Percentiles rank a stretch among this genome's conserved stretches.
Evolutionary conservation across 2,329 filamentous ascomycete species (phyloP).

Genomic region (Fusarium haematococcum): DNA sequence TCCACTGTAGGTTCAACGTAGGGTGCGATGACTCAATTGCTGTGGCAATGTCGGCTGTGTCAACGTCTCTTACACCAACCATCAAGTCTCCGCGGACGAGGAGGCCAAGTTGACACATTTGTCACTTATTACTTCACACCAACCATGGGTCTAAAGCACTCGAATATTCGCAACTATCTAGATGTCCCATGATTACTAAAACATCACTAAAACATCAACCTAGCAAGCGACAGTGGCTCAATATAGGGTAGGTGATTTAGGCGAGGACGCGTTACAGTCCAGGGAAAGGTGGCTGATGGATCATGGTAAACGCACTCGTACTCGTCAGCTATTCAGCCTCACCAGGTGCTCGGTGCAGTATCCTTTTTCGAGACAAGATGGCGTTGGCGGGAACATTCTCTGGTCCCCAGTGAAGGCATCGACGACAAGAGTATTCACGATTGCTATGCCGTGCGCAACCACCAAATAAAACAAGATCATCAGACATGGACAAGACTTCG

Average conservation of each 20-base stretch:
- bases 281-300: neutral
- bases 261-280: neutral
- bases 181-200: neutral
- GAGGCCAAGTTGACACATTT: neutral
- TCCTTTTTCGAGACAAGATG: neutral
- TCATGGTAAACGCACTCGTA: neutral
- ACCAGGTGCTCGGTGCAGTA: neutral
- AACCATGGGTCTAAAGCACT: neutral
- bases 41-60: neutral
- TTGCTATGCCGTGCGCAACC: neutral
- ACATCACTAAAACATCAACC: neutral
- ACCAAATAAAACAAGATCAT: neutral
- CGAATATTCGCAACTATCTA: neutral
- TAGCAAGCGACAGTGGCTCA: neutral
- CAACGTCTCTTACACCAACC: neutral
- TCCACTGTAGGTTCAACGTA: neutral
- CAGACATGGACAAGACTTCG: neutral
- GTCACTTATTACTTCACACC: neutral
- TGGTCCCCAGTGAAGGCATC: neutral
- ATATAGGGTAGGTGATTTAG: neutral
- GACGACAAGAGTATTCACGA: neutral
- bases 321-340: neutral
- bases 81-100: neutral
- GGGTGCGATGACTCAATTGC: neutral
- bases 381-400: neutral